Evolutionary conservation across 202 grass and related monocot genomes (phyloP), one percentile per base, ranked within the genome.

Genomic region (Hordeum pubiflorum): DNA sequence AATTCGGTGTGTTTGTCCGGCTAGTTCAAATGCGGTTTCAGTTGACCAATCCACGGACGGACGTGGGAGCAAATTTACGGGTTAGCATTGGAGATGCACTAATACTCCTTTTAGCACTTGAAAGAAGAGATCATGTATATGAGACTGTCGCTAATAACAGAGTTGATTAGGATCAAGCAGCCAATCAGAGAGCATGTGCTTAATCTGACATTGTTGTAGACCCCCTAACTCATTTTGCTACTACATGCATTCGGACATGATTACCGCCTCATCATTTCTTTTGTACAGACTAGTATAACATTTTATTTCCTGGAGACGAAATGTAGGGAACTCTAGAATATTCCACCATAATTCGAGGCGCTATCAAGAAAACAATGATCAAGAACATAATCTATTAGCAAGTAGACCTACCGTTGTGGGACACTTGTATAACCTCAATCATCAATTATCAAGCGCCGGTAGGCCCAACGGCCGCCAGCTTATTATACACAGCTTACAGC

Each of bases 401-500:
- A 60, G 65, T 79, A 68, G 86, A 83, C 59, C 67, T 74, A 74
- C 68, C 27, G 27, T 74, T 87, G 48, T 76, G 61, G 61, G 66
- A 69, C 78, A 54, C 37, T 58, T 26, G 38, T 81, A 31, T 68
- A 10, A 32, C 13, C 18, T 69, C 54, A 76, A 81, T 76, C 52
- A 81, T 76, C 13, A 68, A 81, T 76, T 61, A 81, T 76, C 13
- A 68, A 57, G 67, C 6, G 40, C 24, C 32, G 38, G 80, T 78
- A 74, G 67, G 69, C 60, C 50, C 76, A 87, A 72, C 57, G 26
- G 58, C 34, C 67, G 61, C 58, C 50, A 78, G 64, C 62, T 79
- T 78, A 48, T 73, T n/a, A 72, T 77, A 33, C 39, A 13, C 41
- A 50, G 43, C 67, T 64, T 70, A 72, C 75, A 44, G 79, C 57